Base-by-base conservation (phyloP, 2,329 filamentous ascomycete genomes). In the Neophaeococcomyces mojaviensis region DNA sequence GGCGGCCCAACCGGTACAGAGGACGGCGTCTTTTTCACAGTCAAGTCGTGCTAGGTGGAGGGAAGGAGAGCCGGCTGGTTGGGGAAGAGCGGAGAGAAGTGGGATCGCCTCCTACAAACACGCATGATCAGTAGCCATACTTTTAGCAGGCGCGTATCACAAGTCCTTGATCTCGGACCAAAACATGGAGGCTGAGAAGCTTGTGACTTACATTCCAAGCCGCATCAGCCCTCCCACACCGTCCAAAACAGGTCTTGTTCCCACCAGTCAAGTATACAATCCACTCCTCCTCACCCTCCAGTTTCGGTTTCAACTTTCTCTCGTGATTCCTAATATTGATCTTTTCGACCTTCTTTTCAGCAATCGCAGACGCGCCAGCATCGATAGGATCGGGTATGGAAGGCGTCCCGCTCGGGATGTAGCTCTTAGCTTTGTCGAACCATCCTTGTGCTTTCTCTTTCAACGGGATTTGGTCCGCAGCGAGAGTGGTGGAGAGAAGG, bases 221-320 rank as follows among this genome's bases (percentile, higher is more conserved):
- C 56, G 69, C 69, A 44, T 79, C 74, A 10, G 73, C 69, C 36
- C 64, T 66, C 24, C 58, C 69, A 61, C 79, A 83, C 50, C 72
- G 64, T 51, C 78, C 79, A 55, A 72, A 79, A 66, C 79, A 83
- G 31, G 77, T 80, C 62, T 74, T 75, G 66, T 83, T 82, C 36
- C 77, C 79, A 49, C 79, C 79, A 4, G 77, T 81, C 36, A 80
- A 62, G 59, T 71, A 81, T 43, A 83, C 61, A 53, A 80, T 65
- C 77, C 77, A 82, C 36, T 58, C 59, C n/a, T 70, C 76, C 58
- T 69, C 75, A 36, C 61, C 65, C 49, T 64, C 66, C 22, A 63
- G 53, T 20, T 62, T 58, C 15, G 68, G 65, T 31, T 61, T 68
- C 30, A 83, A 59, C 40, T 76, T 61, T 39, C 70, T 61, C 57